These are phyloP conservation scores for Saccharomycopsis fodiens DNA, from an alignment of 805 yeast genomes.

Conservation along the genomic window DNA sequence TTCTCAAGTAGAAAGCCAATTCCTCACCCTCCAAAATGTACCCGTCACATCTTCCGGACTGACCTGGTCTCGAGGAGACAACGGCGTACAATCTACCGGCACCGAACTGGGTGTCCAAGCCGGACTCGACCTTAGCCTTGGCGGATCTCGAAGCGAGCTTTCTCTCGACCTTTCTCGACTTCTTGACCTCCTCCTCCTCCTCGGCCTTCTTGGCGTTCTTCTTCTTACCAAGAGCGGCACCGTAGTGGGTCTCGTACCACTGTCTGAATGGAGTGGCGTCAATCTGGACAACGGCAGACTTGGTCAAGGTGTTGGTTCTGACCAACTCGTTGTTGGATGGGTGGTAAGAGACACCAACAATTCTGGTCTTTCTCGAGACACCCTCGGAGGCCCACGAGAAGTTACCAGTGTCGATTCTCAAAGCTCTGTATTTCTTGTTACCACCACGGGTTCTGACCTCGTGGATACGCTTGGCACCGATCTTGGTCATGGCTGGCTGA, in stretches of 20 bases:
- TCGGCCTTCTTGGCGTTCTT: conserved; percentile 32
- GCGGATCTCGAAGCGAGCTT: conserved; percentile 91
- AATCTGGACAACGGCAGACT: conserved; percentile 97
- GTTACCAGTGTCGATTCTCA: conserved; percentile 98
- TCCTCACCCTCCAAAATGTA: conserved; percentile 99
- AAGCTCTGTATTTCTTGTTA: conserved; percentile 99
- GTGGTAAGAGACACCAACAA: conserved; percentile 95
- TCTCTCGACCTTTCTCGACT: conserved; percentile 66
- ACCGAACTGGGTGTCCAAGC: conserved; percentile 94
- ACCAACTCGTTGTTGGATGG: conserved; percentile 99
- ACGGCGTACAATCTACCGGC: conserved; percentile 99
- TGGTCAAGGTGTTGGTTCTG: conserved; percentile 99
- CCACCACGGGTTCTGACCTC: conserved; percentile 99
- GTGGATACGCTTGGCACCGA: conserved; percentile 98
- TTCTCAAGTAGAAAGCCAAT: conserved; percentile 99
- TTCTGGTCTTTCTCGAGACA: conserved; percentile 97
- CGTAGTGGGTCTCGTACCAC: conserved; percentile 99
- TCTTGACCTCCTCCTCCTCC: conserved; percentile 54
- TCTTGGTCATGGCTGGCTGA: conserved; percentile 99
- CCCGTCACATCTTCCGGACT: conserved; percentile 99
- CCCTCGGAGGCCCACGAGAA: conserved; percentile 99
- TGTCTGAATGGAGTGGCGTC: conserved; percentile 99
- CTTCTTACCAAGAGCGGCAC: conserved; percentile 88
- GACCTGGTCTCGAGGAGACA: conserved; percentile 99
- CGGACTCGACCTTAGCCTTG: conserved; percentile 74